Percentiles rank a stretch among this genome's conserved stretches.
Evolutionary conservation across 805 yeast species (phyloP).

Genomic region (Wickerhamiella allomyrinae): DNA sequence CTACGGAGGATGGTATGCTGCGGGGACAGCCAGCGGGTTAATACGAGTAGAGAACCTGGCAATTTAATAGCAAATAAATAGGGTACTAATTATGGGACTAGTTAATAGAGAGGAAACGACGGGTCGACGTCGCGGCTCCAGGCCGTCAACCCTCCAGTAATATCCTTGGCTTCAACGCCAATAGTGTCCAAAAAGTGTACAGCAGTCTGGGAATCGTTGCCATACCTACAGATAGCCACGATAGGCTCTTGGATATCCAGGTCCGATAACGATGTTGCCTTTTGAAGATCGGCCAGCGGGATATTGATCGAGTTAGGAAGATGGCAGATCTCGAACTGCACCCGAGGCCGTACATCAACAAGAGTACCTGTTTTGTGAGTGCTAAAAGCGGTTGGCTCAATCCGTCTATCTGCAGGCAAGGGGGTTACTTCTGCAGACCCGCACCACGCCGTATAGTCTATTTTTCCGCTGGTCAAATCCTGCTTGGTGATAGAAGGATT

Average conservation of each 20-base stretch:
- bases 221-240: conserved; percentile 67
- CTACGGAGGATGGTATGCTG: conserved; percentile 38
- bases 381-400: conserved; percentile 9
- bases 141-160: conserved; percentile 60
- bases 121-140: conserved; percentile 55
- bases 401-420: conserved; percentile 37
- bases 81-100: neutral
- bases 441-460: conserved; percentile 64
- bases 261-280: conserved; percentile 19
- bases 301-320: conserved; percentile 47
- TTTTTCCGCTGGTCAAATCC: conserved; percentile 31
- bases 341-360: conserved; percentile 69
- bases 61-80: conserved; percentile 2
- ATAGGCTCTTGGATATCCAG: conserved; percentile 24
- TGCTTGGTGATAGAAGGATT: conserved; percentile 36
- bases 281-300: conserved; percentile 40
- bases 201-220: conserved; percentile 82
- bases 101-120: conserved; percentile 46
- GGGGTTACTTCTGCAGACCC: conserved; percentile 37
- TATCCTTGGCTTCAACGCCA: conserved; percentile 42
- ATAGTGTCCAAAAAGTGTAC: conserved; percentile 38
- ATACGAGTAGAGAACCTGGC: conserved; percentile 26
- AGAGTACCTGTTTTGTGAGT: conserved; percentile 22
- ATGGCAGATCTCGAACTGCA: conserved; percentile 56
- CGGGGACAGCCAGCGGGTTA: conserved; percentile 38